A percentile compares a stretch with the other conserved stretches of the same genome.
phyloP scores from a whole-genome alignment of 1,284 basidiomycete species.

The Cryptococcus maquisensis region DNA sequence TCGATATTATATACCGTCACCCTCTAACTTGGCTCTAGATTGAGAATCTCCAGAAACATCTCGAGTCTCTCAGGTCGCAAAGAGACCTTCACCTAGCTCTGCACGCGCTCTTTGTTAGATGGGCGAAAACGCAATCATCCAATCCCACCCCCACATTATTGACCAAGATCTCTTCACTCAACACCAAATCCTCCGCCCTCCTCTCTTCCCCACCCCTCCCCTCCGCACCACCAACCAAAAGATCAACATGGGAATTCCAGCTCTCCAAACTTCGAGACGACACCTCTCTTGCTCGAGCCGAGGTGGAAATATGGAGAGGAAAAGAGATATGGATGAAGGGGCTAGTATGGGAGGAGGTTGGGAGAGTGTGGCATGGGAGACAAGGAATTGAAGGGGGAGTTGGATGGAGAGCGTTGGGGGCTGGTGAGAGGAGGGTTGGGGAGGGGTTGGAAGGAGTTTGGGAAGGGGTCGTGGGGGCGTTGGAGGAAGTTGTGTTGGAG shows the following conservation, averaged over 20 bases:
- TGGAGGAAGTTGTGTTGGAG: slow-evolving; percentile 78
- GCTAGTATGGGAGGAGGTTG: slow-evolving; percentile 87
- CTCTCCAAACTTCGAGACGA: slow-evolving; percentile 61
- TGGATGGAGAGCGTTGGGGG: slow-evolving; percentile 64
- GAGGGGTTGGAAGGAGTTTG: slow-evolving; percentile 65
- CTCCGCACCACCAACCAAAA: background rate
- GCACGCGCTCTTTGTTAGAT: slow-evolving; percentile 75
- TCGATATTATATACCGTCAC: background rate
- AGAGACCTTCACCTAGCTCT: slow-evolving; percentile 82
- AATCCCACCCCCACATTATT: slow-evolving; percentile 80
- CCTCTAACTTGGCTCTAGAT: slow-evolving; percentile 4
- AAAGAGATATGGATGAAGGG: slow-evolving; percentile 77
- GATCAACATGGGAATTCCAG: slow-evolving; percentile 67
- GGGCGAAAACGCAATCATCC: slow-evolving; percentile 65
- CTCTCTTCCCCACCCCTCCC: slow-evolving; percentile 62
- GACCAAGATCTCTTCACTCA: slow-evolving; percentile 72
- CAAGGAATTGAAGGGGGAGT: slow-evolving; percentile 77
- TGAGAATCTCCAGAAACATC: slow-evolving; percentile 21
- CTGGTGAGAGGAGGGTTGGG: slow-evolving; percentile 64
- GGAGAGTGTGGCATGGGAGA: slow-evolving; percentile 78
- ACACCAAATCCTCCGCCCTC: slow-evolving; percentile 68
- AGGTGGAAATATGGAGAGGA: slow-evolving; percentile 63
- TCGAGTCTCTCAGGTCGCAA: slow-evolving; percentile 58
- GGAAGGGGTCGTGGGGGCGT: slow-evolving; percentile 63
- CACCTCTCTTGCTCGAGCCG: slow-evolving; percentile 41